Base-by-base conservation (phyloP, 1,139 yeast species). In the Yamadazyma spencermartinsiae region DNA sequence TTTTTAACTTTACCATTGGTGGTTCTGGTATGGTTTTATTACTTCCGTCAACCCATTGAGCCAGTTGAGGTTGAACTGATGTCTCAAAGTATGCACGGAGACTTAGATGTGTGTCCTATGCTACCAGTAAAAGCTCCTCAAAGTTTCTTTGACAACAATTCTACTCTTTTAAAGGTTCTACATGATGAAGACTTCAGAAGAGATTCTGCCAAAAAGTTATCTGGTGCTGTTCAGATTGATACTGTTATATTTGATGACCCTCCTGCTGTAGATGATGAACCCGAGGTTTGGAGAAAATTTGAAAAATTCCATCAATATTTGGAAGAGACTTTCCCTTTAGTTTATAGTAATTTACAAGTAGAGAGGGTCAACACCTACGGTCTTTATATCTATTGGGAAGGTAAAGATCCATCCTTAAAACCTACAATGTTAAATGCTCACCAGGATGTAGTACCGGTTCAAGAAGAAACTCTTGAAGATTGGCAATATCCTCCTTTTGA, bases 391-490 rank as follows among this genome's bases (percentile, higher is more conserved):
- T 60, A 65, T 5, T 61, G 66, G 65, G 31, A 58, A 37, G 68
- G 68, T 0, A 37, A 56, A 9, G 37, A 54, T 23, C 26, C 38
- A 4, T 19, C n/a, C 7, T 50, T 54, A 40, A 60, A 68, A 41
- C 76, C 76, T 3, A 31, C 70, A 0, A 44, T 70, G 21, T 54
- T 70, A 38, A 59, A 66, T 45, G 74, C 69, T 2, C 77, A 72
- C 47, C 72, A 66, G 42, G 76, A 71, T 42, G 73, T 68, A 13
- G 74, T 69, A 7, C 76, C 76, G 1, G 65, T 65, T 15, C 68
- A 62, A 34, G 48, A 48, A 7, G 63, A 58, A 9, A 65, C 75
- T 1, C 33, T 63, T 10, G 42, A 50, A 24, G 54, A 65, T 35
- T 71, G 76, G 76, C 51, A 50, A 4, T 56, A 58, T 44, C 64